A percentile compares a stretch with the other conserved stretches of the same genome.
Conservation (phyloP, 208 protist genomes). For the Jaenimonas drosophilae region DNA sequence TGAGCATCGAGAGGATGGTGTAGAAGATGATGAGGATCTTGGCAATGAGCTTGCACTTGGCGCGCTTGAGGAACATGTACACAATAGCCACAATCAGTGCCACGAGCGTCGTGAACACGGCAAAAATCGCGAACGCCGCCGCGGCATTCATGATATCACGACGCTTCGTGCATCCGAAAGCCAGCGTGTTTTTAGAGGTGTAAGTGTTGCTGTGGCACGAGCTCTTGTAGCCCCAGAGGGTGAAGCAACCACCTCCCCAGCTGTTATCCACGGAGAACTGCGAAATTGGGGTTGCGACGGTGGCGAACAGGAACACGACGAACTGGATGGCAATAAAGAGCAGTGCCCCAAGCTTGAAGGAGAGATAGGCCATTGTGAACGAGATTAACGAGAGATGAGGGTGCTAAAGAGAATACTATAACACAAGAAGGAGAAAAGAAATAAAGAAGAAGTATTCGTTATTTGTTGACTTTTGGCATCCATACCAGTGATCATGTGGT, state of each 20-base stretch:
- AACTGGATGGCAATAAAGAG: constrained; percentile 19
- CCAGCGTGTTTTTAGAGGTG: constrained; percentile 7
- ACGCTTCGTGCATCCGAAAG: constrained; percentile 14
- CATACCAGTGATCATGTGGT: background rate
- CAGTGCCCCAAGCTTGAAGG: background rate
- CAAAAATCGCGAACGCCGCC: constrained; percentile 25
- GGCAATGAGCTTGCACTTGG: constrained; percentile 6
- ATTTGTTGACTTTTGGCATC: background rate
- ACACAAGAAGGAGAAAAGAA: constrained; percentile 3
- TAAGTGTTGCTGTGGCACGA: constrained; percentile 24
- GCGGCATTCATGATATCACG: constrained; percentile 21
- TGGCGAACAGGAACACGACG: constrained; percentile 22
- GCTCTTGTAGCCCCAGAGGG: constrained; percentile 26
- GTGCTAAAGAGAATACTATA: background rate
- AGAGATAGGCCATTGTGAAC: background rate
- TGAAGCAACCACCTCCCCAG: constrained; percentile 16
- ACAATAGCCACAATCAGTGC: constrained; percentile 19
- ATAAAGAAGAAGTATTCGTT: background rate
- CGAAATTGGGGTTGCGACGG: constrained; percentile 22
- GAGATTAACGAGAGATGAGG: background rate
- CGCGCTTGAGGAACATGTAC: too few species aligned
- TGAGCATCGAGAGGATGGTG: constrained; percentile 15
- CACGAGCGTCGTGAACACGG: constrained; percentile 17
- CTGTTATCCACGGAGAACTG: constrained; percentile 13
- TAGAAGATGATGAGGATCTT: constrained; percentile 16